phyloP scores from a whole-genome alignment of 441 rosid species.

The Corymbia calophylla region DNA sequence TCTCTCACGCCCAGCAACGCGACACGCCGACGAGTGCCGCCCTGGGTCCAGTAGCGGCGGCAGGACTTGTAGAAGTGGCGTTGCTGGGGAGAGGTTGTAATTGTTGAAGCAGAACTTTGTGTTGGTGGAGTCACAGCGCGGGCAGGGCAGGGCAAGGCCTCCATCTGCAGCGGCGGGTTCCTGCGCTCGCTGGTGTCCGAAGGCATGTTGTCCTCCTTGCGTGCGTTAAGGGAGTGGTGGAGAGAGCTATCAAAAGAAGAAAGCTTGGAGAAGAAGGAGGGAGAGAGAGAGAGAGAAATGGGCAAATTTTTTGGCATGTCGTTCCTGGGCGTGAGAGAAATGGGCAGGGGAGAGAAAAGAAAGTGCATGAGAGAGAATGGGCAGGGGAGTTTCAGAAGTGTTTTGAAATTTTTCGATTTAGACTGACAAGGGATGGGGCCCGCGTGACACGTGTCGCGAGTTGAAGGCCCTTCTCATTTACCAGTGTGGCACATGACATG shows the following conservation, averaged over 20 bases:
- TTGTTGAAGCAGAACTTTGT: constrained; percentile 16
- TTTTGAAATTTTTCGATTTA: too few relatives aligned
- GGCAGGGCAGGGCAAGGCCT: constrained; percentile 10
- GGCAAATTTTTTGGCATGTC: too few relatives aligned
- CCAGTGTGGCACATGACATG: too few relatives aligned
- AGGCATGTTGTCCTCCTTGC: background rate
- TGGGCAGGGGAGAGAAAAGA: too few relatives aligned
- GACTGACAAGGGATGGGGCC: too few relatives aligned
- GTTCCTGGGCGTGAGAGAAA: too few relatives aligned
- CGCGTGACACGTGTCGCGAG: too few relatives aligned
- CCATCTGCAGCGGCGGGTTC: background rate
- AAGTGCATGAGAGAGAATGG: too few relatives aligned
- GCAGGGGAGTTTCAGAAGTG: too few relatives aligned
- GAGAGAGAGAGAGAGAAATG: background rate
- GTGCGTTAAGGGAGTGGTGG: background rate
- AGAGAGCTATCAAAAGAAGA: background rate
- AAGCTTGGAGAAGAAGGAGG: background rate
- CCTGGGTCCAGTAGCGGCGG: constrained; percentile 18
- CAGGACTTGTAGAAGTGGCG: constrained; percentile 16
- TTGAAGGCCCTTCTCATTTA: too few relatives aligned
- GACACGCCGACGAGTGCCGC: constrained; percentile 6
- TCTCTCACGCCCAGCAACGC: too few relatives aligned
- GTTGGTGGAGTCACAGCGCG: constrained; percentile 13
- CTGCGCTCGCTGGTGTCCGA: background rate
- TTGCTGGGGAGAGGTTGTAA: constrained; percentile 13